These are phyloP conservation scores for Cudoniella acicularis DNA, from an alignment of 495 filamentous ascomycete genomes.

Conservation along the genomic window DNA sequence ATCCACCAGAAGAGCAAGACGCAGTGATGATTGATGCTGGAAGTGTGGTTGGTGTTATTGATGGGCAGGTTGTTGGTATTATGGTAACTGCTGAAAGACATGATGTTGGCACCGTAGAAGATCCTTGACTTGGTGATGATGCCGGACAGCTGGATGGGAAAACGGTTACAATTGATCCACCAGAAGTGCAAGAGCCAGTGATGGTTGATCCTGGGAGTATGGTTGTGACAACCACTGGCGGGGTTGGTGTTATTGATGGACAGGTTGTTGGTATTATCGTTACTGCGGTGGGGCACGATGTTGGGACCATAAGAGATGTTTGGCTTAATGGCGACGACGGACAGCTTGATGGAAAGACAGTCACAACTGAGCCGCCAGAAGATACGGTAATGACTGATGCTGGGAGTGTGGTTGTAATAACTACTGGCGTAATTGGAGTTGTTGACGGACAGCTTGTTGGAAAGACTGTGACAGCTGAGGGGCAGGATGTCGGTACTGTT, in stretches of 20 bases:
- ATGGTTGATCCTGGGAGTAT: background rate
- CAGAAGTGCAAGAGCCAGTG: no score
- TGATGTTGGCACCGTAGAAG: background rate
- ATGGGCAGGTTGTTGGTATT: background rate
- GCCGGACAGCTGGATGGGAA: no score
- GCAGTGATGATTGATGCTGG: no score
- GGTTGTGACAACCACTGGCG: background rate
- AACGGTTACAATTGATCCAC: no score
- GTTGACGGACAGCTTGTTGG: conserved; percentile 2
- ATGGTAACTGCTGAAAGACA: background rate
- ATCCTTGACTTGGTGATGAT: no score
- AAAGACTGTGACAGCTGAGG: background rate
- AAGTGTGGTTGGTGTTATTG: background rate
- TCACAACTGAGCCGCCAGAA: no score
- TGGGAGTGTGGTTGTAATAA: background rate
- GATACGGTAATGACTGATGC: no score
- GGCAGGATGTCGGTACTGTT: background rate
- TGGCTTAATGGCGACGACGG: no score
- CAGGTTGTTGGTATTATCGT: background rate
- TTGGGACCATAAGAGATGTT: background rate
- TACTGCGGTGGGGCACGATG: background rate
- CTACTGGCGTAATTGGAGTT: background rate
- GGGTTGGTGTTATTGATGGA: background rate
- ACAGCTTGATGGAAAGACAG: no score
- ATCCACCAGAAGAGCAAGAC: no score